A percentile compares a stretch with the other conserved stretches of the same genome.
phyloP scores from a whole-genome alignment of 192 early-diverging fungal genomes.

The Coemansia sp. region DNA sequence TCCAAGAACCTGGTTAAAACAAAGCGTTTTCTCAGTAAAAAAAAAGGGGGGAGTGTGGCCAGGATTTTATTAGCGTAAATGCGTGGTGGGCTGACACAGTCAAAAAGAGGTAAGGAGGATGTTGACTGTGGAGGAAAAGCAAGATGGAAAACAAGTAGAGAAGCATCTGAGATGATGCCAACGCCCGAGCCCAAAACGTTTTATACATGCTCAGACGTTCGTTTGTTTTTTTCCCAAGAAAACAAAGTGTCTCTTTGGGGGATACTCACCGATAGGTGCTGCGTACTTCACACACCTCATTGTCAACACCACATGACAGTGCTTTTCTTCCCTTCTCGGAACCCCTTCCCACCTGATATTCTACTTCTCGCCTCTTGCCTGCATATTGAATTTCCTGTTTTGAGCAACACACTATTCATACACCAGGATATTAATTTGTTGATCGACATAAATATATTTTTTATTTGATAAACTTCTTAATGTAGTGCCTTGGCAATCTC shows the following conservation, averaged over 20 bases:
- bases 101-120: neutral
- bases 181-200: neutral
- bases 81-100: neutral
- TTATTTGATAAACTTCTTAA: neutral
- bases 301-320: neutral
- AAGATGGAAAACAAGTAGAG: neutral
- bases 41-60: neutral
- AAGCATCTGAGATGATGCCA: neutral
- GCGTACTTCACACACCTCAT: neutral
- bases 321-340: neutral
- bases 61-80: neutral
- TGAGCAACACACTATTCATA: neutral
- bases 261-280: neutral
- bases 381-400: neutral
- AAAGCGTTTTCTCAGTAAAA: neutral
- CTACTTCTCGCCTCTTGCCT: neutral
- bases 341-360: neutral
- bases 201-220: neutral
- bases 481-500: slow-evolving; percentile 10
- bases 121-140: neutral
- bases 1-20: neutral
- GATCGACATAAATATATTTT: neutral
- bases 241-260: neutral
- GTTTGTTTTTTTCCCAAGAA: neutral
- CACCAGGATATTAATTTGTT: neutral